A percentile compares a stretch with the other conserved stretches of the same genome.
phyloP scores from a whole-genome alignment of 257 asterid genomes.

The Petrea volubilis region DNA sequence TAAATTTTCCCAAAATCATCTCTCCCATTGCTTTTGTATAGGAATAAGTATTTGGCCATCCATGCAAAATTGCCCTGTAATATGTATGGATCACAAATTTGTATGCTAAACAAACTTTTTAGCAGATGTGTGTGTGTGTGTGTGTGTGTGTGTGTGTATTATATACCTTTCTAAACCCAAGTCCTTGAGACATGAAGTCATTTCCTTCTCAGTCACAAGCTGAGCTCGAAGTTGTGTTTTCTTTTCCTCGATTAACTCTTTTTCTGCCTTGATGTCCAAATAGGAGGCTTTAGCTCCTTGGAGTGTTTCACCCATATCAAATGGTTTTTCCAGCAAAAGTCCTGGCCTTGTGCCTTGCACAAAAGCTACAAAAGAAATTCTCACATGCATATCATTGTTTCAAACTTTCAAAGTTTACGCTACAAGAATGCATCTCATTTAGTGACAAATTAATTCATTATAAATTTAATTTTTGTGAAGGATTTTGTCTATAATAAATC shows the following conservation, averaged over 20 bases:
- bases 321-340: slow-evolving; percentile 24
- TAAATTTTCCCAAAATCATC: slow-evolving; percentile 20
- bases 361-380: slow-evolving; percentile 23
- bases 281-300: slow-evolving; percentile 10
- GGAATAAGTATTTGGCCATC: slow-evolving; percentile 32
- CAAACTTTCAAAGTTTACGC: not conserved
- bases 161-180: slow-evolving; percentile 38
- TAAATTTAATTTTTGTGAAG: no score
- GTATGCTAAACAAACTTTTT: no score
- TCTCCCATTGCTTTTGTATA: slow-evolving; percentile 35
- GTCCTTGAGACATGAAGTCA: not conserved
- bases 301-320: slow-evolving; percentile 26
- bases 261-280: slow-evolving; percentile 32
- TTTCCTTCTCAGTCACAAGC: slow-evolving; percentile 18
- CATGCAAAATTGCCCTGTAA: slow-evolving; percentile 23
- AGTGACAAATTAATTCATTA: no score
- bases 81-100: not conserved
- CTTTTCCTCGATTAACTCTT: slow-evolving; percentile 19
- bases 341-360: slow-evolving; percentile 29
- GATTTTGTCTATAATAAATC: no score
- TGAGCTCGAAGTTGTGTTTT: slow-evolving; percentile 18
- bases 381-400: not conserved
- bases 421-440: no score
- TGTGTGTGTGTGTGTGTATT: no score
- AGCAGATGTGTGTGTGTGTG: not conserved